Evolutionary conservation across 306 rosid species (phyloP).

Genomic region (Cyamopsis tetragonoloba): DNA sequence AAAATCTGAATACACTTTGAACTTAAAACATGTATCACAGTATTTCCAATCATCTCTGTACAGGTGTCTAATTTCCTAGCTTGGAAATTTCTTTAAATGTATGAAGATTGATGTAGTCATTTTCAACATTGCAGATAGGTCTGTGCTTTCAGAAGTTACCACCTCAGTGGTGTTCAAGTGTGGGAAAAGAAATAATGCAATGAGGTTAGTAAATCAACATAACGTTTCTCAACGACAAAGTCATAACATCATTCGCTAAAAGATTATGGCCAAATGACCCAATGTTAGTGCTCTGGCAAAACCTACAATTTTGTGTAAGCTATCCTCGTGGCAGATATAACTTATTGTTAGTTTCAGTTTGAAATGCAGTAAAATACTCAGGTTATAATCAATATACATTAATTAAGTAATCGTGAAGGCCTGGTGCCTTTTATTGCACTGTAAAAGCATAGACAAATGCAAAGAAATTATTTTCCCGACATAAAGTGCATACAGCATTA

Average conservation of each 20-base stretch:
- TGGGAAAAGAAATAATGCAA: neutral
- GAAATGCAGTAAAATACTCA: neutral
- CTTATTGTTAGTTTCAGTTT: neutral
- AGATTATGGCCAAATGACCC: neutral
- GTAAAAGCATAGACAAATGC: slow-evolving; percentile 4
- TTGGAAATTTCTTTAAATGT: slow-evolving; percentile 8
- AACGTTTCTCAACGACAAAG: neutral
- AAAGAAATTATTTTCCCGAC: neutral
- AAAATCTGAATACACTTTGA: neutral
- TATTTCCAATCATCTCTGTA: slow-evolving; percentile 11
- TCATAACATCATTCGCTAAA: neutral
- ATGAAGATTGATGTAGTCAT: neutral
- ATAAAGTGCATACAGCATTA: neutral
- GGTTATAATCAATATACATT: neutral
- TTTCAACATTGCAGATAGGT: neutral
- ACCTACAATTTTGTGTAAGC: slow-evolving; percentile 2
- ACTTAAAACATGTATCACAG: slow-evolving; percentile 1
- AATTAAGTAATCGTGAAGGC: neutral
- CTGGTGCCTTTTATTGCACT: neutral
- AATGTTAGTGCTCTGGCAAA: neutral
- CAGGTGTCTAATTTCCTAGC: neutral
- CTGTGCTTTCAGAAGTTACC: neutral
- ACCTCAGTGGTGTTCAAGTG: neutral
- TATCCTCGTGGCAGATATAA: neutral
- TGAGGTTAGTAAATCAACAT: neutral